phyloP scores from a whole-genome alignment of 75 land plant genomes.

The Pinus taeda region DNA sequence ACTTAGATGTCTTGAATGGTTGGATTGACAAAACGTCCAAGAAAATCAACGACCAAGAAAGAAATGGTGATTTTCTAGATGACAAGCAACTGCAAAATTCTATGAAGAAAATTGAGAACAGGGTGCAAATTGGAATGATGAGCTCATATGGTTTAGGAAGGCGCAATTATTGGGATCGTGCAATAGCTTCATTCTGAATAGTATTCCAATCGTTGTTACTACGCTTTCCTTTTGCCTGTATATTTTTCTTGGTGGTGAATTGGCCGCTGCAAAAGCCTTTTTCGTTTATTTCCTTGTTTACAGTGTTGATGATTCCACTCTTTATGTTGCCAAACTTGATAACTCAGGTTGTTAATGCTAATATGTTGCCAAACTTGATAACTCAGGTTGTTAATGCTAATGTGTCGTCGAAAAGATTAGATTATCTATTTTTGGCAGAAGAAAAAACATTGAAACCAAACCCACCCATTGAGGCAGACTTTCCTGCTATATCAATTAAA shows the following conservation, averaged over 20 bases:
- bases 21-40: too few species aligned
- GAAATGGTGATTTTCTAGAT: too few species aligned
- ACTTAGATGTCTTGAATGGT: too few species aligned
- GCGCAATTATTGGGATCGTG: slow-evolving; percentile 57
- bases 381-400: slow-evolving; percentile 48
- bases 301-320: slow-evolving; percentile 82
- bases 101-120: too few species aligned
- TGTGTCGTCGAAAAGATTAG: slow-evolving; percentile 82
- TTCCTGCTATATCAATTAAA: slow-evolving; percentile 81
- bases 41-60: too few species aligned
- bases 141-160: too few species aligned
- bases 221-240: slow-evolving; percentile 80
- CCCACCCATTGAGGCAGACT: slow-evolving; percentile 67
- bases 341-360: slow-evolving; percentile 79
- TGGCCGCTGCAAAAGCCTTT: slow-evolving; percentile 93
- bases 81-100: too few species aligned
- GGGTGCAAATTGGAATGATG: too few species aligned
- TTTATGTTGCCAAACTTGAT: slow-evolving; percentile 93
- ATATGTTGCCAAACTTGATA: too few species aligned
- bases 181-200: slow-evolving; percentile 80
- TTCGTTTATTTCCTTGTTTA: slow-evolving; percentile 89
- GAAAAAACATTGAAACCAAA: slow-evolving; percentile 70
- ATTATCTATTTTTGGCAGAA: slow-evolving; percentile 72
- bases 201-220: slow-evolving; percentile 86
- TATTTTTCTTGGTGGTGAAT: slow-evolving; percentile 74